Percentiles rank a stretch among this genome's conserved stretches.
phyloP scores from a whole-genome alignment of 805 yeast genomes.

The Teunomyces tritomae region DNA sequence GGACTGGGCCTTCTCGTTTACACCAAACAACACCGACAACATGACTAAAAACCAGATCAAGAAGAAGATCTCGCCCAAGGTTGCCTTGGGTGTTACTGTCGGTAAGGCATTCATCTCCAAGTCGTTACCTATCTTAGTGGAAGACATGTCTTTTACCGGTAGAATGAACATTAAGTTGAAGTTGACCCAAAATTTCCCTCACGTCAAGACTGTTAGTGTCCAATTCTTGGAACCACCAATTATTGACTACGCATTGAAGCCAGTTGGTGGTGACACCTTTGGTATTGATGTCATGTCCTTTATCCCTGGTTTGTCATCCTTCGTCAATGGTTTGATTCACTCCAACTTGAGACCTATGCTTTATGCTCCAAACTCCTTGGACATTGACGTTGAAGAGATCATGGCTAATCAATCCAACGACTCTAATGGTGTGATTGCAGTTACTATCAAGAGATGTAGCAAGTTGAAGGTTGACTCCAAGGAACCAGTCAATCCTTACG shows the following conservation, averaged over 20 bases:
- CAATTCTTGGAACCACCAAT: conserved; percentile 76
- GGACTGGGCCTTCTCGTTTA: conserved; percentile 81
- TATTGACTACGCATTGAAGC: conserved; percentile 77
- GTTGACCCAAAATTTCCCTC: conserved; percentile 70
- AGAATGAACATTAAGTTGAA: conserved; percentile 61
- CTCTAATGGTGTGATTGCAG: conserved; percentile 66
- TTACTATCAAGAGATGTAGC: conserved; percentile 55
- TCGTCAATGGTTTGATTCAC: conserved; percentile 69
- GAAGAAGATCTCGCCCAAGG: conserved; percentile 73
- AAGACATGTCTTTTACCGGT: conserved; percentile 76
- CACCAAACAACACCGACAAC: conserved; percentile 79
- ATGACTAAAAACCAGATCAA: conserved; percentile 76
- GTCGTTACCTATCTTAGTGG: conserved; percentile 73
- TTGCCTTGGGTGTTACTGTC: conserved; percentile 73
- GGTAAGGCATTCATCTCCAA: conserved; percentile 82
- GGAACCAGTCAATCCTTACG: conserved; percentile 55
- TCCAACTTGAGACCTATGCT: conserved; percentile 71
- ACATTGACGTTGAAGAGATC: conserved; percentile 70
- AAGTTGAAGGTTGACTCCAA: conserved; percentile 46
- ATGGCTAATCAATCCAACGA: conserved; percentile 63
- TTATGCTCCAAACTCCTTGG: conserved; percentile 79
- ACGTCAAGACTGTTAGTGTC: conserved; percentile 66
- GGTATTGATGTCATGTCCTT: conserved; percentile 83
- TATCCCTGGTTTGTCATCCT: conserved; percentile 73
- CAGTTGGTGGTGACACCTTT: conserved; percentile 86